Evolutionary conservation across 1,284 basidiomycete species (phyloP), one percentile per base, ranked within the genome.

Genomic region (Mrakiaceae sp.): DNA sequence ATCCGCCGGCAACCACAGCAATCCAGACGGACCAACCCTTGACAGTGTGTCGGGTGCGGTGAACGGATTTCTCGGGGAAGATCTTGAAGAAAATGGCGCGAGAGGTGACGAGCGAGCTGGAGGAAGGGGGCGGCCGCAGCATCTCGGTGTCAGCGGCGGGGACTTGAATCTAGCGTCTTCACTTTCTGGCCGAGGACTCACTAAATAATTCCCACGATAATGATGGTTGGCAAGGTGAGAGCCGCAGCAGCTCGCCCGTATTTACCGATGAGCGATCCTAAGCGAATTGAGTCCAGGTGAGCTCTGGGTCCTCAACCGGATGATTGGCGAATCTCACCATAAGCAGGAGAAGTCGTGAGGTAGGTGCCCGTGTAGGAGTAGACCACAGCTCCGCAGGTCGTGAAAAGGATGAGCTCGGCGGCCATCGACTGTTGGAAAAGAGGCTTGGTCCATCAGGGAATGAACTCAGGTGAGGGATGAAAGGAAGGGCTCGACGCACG

Each of bases 1-100:
- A 87, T 10, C 82, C 81, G 44, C 72, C 70, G 39, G 79, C 76
- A 59, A 84, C 78, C 71, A 86, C 83, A 0, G 71, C 78, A 11
- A 79, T 72, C 85, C 85, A 87, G 0, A 75, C 72, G 0, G 73
- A 69, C 85, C 86, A 87, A 0, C 82, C 84, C 39, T 80, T 66
- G 16, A 80, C 59, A 3, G 83, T 84, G 77, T 87, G 82, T 16
- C 76, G 76, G 70, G 81, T 76, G 4, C 78, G 74, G 71, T 84
- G 83, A 14, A 72, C 71, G 14, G 80, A 81, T 62, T 79, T 76
- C 53, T 77, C 76, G 1, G 71, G 65, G 65, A 78, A 72, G 60
- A 78, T 74, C 68, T 75, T 74, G 72, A 72, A 76, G 60, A 76
- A 76, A 63, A 78, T 72, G 0, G 72, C 72, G n/a, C 74, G 73